phyloP scores from a whole-genome alignment of 177 flowering plant genomes.

The Vitis hybrid region DNA sequence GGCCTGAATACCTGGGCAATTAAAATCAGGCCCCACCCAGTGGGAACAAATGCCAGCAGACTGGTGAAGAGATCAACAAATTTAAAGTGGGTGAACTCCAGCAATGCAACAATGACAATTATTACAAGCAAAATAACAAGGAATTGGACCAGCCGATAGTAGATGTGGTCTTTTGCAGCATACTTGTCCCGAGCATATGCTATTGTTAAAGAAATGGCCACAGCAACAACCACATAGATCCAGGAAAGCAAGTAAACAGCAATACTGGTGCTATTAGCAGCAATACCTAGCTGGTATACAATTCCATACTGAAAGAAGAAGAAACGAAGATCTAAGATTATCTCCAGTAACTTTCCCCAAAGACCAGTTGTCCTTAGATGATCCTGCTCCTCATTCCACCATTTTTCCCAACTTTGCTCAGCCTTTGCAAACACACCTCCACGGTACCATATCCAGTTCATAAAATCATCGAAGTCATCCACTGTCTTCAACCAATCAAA shows the following conservation, averaged over 20 bases:
- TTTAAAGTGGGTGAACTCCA: constrained; percentile 42
- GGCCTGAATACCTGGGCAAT: constrained; percentile 56
- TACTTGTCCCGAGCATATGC: constrained; percentile 50
- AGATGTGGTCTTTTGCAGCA: constrained; percentile 54
- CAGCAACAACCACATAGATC: constrained; percentile 42
- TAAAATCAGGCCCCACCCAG: constrained; percentile 61
- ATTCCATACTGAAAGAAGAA: constrained; percentile 70
- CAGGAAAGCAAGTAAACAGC: constrained; percentile 62
- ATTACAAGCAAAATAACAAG: constrained; percentile 37
- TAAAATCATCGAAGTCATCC: constrained; percentile 65
- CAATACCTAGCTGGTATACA: constrained; percentile 53
- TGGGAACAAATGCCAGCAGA: constrained; percentile 55
- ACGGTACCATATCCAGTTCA: constrained; percentile 68
- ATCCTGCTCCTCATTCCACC: constrained; percentile 79
- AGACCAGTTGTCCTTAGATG: constrained; percentile 58
- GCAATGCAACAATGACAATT: constrained; percentile 39
- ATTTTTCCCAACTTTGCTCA: constrained; percentile 71
- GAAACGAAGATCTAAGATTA: constrained; percentile 57
- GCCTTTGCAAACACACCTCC: constrained; percentile 56
- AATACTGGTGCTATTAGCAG: constrained; percentile 50
- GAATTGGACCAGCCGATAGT: constrained; percentile 60
- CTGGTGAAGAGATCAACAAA: constrained; percentile 51
- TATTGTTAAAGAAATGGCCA: constrained; percentile 27
- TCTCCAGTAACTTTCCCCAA: constrained; percentile 54
- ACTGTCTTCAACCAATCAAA: constrained; percentile 77